Evolutionary conservation across 139 green algal species (phyloP), one percentile per base, ranked within the genome.

Genomic region (Edaphochlamys debaryana): DNA sequence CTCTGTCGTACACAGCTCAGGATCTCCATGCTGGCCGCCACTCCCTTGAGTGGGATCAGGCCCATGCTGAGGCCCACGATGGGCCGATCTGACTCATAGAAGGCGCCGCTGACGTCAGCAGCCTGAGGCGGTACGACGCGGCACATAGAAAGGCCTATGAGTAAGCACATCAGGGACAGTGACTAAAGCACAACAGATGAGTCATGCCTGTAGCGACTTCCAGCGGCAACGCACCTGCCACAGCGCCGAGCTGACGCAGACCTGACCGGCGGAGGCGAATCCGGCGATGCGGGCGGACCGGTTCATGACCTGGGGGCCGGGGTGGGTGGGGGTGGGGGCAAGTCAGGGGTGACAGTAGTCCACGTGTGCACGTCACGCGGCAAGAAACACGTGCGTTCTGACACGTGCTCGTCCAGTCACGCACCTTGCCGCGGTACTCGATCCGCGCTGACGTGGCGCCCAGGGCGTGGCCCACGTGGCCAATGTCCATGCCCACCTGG

Each of bases 341-440:
- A n/a, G n/a, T n/a, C n/a, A n/a, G n/a, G n/a, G n/a, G n/a, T n/a
- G n/a, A n/a, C n/a, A n/a, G n/a, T n/a, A n/a, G n/a, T n/a, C n/a
- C n/a, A n/a, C n/a, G n/a, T n/a, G n/a, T n/a, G n/a, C n/a, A n/a
- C n/a, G n/a, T n/a, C n/a, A n/a, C n/a, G n/a, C n/a, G n/a, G n/a
- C n/a, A n/a, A n/a, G n/a, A n/a, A n/a, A n/a, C n/a, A n/a, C n/a
- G n/a, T n/a, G n/a, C n/a, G n/a, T n/a, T n/a, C n/a, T n/a, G n/a
- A n/a, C n/a, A n/a, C n/a, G n/a, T n/a, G n/a, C n/a, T n/a, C n/a
- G n/a, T n/a, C n/a, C n/a, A n/a, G n/a, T n/a, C n/a, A n/a, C n/a
- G n/a, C n/a, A n/a, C n/a, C 66, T 80, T 80, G 54, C 80, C 80
- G n/a, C 80, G 63, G 69, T 86, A 86, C 37, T 68, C 71, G 60